A percentile compares a stretch with the other conserved stretches of the same genome.
Conservation (phyloP, 306 rosid species). For the Quercus cerris region DNA sequence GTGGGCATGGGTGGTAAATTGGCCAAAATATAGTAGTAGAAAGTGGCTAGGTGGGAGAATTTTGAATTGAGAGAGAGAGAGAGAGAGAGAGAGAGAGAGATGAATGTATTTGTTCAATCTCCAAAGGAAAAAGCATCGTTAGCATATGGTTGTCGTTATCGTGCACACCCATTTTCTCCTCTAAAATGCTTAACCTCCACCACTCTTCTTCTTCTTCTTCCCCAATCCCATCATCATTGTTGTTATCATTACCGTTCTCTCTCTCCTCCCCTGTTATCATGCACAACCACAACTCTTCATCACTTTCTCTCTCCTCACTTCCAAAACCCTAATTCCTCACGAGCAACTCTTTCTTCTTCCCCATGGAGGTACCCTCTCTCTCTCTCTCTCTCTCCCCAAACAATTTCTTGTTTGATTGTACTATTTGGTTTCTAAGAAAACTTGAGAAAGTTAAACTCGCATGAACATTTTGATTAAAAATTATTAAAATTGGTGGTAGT, state of each 20-base stretch:
- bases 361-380: conserved; percentile 52
- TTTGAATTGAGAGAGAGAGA: no score
- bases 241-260: neutral
- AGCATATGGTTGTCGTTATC: conserved; percentile 42
- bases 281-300: neutral
- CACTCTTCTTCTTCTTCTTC: conserved; percentile 1
- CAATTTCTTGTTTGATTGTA: neutral
- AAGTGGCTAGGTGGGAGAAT: no score
- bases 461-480: neutral
- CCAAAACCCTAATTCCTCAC: conserved; percentile 45
- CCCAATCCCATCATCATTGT: neutral
- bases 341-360: conserved; percentile 48
- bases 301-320: conserved; percentile 30
- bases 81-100: no score
- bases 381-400: no score
- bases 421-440: conserved; percentile 7
- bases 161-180: conserved; percentile 16
- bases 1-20: no score
- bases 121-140: neutral
- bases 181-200: conserved; percentile 18
- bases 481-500: no score
- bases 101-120: no score
- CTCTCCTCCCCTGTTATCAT: conserved; percentile 5
- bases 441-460: neutral
- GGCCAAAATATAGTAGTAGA: no score